Evolutionary conservation across 768 basidiomycete genomes (phyloP), one percentile per base, ranked within the genome.

Genomic region (Kwoniella dendrophila): DNA sequence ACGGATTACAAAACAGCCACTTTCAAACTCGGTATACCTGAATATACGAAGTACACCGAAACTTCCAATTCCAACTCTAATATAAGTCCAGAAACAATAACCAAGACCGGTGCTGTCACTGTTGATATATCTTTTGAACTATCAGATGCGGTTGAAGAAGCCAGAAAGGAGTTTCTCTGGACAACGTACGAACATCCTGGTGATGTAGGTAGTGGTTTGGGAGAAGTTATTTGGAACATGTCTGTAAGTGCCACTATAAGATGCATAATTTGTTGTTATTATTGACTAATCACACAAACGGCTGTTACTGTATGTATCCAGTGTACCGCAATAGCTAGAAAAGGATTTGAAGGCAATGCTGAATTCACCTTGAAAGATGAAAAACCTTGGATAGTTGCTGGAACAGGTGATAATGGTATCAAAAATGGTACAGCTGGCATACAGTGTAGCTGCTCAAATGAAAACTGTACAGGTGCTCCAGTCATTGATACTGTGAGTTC

Each of bases 401-500:
- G 49, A 33, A 32, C 34, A 20, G 34, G 34, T 33, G 49, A 29
- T 51, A 18, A 29, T 0, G 49, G 49, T 33, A 32, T 51, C 5
- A 22, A 30, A 33, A 32, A 51, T 33, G 49, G 33, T 32, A 26
- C 30, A n/a, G 27, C 49, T 6, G 49, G 49, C 34, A 51, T 33
- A 51, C 49, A 51, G 24, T 51, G 49, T 51, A 29, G 24, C 7
- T 51, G 49, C 29, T 11, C 34, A 1, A 51, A 32, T 26, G 18
- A 51, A 27, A 26, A 27, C 12, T 51, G 49, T 5, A 18, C 32
- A 20, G 49, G 49, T 4, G 7, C n/a, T n/a, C 49, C 49, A 10
- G 49, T 51, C 16, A 51, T 51, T 33, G 49, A 51, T 20, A 51
- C 49, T 33, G 49, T 51, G 30, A 51, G 49, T 51, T 10, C 8